A percentile compares a stretch with the other conserved stretches of the same genome.
phyloP scores from a whole-genome alignment of 1,284 basidiomycete species.

The Cutaneotrichosporon dermatis region DNA sequence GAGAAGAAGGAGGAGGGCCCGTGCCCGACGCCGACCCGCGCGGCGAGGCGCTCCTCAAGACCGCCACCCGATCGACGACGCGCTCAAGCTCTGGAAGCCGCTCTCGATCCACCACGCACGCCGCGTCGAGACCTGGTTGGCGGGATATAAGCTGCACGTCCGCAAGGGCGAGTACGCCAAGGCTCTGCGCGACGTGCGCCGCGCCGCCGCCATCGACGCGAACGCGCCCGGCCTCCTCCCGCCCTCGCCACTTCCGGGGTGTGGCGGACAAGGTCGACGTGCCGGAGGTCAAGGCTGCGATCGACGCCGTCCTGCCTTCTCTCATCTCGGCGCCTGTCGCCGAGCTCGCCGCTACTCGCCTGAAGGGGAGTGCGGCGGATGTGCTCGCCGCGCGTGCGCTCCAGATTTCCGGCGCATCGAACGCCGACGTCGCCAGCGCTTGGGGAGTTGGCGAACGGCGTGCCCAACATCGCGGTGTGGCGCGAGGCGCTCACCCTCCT shows the following conservation, averaged over 20 bases:
- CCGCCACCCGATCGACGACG: conserved; percentile 70
- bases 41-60: conserved; percentile 64
- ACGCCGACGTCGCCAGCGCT: conserved; percentile 45
- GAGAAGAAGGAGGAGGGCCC: conserved; percentile 66
- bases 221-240: conserved; percentile 66
- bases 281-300: conserved; percentile 44
- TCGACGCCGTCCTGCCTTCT: conserved; percentile 49
- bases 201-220: conserved; percentile 58
- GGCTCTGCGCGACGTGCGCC: conserved; percentile 66
- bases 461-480: conserved; percentile 45
- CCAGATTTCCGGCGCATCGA: conserved; percentile 49
- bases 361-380: conserved; percentile 52
- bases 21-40: conserved; percentile 74
- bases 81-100: conserved; percentile 67
- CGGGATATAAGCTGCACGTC: conserved; percentile 73
- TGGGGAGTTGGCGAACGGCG: conserved; percentile 44
- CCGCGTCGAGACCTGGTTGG: conserved; percentile 67
- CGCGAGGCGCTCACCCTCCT: conserved; percentile 54
- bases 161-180: conserved; percentile 75
- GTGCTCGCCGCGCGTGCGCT: conserved; percentile 61
- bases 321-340: conserved; percentile 56
- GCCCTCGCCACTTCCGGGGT: conserved; percentile 64
- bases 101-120: conserved; percentile 57
- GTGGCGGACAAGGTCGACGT: conserved; percentile 43
- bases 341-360: conserved; percentile 64